A percentile compares a stretch with the other conserved stretches of the same genome.
Evolutionary conservation across 495 filamentous ascomycete species (phyloP).

Genomic region (Lentithecium fluviatile): DNA sequence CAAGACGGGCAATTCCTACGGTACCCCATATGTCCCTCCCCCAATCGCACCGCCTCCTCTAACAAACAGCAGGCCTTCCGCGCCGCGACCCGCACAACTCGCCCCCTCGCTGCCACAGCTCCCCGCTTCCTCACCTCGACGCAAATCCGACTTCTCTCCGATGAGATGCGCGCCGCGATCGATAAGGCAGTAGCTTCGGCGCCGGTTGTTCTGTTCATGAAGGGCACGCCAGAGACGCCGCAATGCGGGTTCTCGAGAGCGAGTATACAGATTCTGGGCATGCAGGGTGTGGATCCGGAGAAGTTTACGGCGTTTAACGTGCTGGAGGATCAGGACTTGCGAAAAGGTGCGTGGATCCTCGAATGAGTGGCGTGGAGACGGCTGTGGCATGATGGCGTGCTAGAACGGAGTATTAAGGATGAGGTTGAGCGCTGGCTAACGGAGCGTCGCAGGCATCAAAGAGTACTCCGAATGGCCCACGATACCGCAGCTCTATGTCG

Average conservation of each 20-base stretch:
- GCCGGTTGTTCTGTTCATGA: conserved; percentile 98
- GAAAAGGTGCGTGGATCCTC: conserved; percentile 63
- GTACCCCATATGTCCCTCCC: conserved; percentile 2
- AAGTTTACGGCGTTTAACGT: conserved; percentile 98
- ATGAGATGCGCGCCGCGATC: conserved; percentile 73
- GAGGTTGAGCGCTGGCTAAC: conserved; percentile 18
- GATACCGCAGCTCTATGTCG: conserved; percentile 92
- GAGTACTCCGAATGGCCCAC: conserved; percentile 99
- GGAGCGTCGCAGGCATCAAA: conserved; percentile 71
- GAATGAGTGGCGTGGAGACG: not conserved
- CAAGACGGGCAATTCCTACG: conserved; percentile 28
- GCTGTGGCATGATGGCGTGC: not conserved
- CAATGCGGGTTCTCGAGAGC: conserved; percentile 97
- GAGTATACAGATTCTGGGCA: conserved; percentile 86
- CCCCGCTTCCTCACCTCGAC: conserved; percentile 40
- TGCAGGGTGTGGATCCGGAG: conserved; percentile 93
- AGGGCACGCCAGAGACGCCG: conserved; percentile 94
- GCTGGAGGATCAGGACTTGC: conserved; percentile 80
- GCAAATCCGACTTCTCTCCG: conserved; percentile 67
- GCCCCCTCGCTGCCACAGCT: conserved; percentile 17
- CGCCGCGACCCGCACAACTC: conserved; percentile 21
- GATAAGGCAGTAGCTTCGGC: conserved; percentile 80
- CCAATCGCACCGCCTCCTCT: not conserved
- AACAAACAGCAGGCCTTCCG: conserved; percentile 27
- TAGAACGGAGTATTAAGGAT: not conserved